Conservation (phyloP, 306 rosid species). For the Acacia acuminata region DNA sequence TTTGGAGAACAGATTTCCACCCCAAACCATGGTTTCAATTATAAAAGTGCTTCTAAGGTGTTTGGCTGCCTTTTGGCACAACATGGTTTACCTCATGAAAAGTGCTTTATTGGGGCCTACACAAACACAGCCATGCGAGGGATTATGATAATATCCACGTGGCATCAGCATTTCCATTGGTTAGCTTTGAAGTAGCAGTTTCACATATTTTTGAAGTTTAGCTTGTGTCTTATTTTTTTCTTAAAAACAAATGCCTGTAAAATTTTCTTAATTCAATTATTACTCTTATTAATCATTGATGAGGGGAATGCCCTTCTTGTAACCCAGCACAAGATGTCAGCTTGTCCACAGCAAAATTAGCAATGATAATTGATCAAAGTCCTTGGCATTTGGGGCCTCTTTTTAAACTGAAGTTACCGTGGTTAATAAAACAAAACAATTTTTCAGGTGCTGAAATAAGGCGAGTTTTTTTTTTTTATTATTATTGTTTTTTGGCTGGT, state of each 20-base stretch:
- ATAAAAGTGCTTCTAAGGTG: too few species aligned
- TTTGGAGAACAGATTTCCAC: too few species aligned
- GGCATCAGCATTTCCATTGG: not conserved
- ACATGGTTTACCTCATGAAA: too few species aligned
- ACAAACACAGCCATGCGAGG: too few species aligned
- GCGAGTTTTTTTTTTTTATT: constrained; percentile 14
- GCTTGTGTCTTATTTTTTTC: not conserved
- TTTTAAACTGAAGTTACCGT: not conserved
- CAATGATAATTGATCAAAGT: not conserved
- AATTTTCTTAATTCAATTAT: not conserved
- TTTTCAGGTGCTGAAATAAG: not conserved
- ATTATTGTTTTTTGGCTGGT: constrained; percentile 1
- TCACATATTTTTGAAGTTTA: constrained; percentile 7
- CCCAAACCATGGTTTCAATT: too few species aligned
- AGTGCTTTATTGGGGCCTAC: not conserved
- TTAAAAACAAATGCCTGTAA: not conserved
- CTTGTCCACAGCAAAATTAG: not conserved
- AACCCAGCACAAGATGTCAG: not conserved
- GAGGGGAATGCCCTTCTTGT: not conserved
- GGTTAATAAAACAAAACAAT: not conserved
- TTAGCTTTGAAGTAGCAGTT: constrained; percentile 13
- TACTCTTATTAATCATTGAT: not conserved
- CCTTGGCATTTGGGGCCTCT: not conserved
- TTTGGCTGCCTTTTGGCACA: too few species aligned
- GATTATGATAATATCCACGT: constrained; percentile 6